phyloP scores from a whole-genome alignment of 2,329 filamentous ascomycete species.

The Epichloe coenophiala region DNA sequence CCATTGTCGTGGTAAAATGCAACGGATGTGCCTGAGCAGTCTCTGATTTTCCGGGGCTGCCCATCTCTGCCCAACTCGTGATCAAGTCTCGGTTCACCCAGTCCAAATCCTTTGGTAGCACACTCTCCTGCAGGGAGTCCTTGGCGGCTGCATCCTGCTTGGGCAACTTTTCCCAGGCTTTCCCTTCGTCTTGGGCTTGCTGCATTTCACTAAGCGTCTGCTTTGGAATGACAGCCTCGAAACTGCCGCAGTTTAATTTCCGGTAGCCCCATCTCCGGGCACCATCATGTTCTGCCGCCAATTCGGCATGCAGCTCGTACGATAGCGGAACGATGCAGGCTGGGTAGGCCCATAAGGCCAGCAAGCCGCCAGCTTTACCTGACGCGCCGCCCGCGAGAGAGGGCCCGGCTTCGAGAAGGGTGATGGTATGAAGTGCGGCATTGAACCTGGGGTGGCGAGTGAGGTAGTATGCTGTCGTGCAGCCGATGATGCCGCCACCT shows the following conservation, averaged over 20 bases:
- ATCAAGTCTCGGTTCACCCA: slow-evolving; percentile 65
- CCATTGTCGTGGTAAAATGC: slow-evolving; percentile 79
- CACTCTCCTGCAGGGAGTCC: slow-evolving; percentile 37
- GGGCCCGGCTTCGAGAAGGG: slow-evolving; percentile 71
- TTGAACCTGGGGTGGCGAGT: slow-evolving; percentile 76
- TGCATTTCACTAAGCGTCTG: slow-evolving; percentile 20
- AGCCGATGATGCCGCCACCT: slow-evolving; percentile 90
- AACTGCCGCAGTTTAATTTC: slow-evolving; percentile 56
- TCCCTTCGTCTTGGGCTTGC: slow-evolving; percentile 16
- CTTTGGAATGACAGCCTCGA: slow-evolving; percentile 26
- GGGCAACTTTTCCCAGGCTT: slow-evolving; percentile 47
- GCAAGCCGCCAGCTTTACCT: slow-evolving; percentile 83
- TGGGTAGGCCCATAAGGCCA: slow-evolving; percentile 88
- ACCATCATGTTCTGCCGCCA: slow-evolving; percentile 75
- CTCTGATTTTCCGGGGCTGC: slow-evolving; percentile 48
- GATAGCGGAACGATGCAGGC: slow-evolving; percentile 71
- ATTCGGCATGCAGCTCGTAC: slow-evolving; percentile 67
- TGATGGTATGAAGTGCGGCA: slow-evolving; percentile 61
- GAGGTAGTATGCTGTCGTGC: slow-evolving; percentile 81
- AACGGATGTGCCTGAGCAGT: slow-evolving; percentile 92
- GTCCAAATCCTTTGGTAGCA: slow-evolving; percentile 64
- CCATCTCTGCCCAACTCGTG: slow-evolving; percentile 69
- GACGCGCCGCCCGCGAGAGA: slow-evolving; percentile 82
- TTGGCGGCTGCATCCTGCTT: slow-evolving; percentile 41
- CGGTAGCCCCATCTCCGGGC: slow-evolving; percentile 77